Evolutionary conservation across 371 early-diverging fungal species (phyloP), one percentile per base, ranked within the genome.

Genomic region (Massospora cicadina): DNA sequence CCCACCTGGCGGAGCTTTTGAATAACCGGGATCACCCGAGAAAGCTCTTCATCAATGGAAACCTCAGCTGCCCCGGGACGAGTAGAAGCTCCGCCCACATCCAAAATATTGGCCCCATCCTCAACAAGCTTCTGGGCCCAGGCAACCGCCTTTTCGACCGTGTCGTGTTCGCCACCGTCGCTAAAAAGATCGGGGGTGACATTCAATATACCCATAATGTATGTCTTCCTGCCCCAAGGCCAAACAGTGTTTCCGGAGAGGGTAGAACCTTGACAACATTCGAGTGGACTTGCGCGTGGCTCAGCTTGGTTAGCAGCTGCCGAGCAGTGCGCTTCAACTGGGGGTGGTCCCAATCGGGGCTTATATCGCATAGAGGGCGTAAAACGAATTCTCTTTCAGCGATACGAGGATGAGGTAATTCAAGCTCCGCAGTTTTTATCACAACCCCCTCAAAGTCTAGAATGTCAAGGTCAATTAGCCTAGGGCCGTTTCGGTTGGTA

Each of bases 141-240:
- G 12, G 70, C 72, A 17, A 83, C 82, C 0, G 95, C 98, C 0
- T 72, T 65, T 21, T 85, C 87, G 0, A 82, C 63, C 17, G 80
- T 75, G 33, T 65, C 70, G 67, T 79, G 80, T 58, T 76, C 72
- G 33, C 95, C 96, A 63, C 96, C 98, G 67, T 96, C 98, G 55
- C 88, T 88, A 73, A 98, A 98, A 68, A 90, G 89, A 74, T 98
- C 98, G 0, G 96, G 98, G 0, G 98, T 97, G 21, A 89, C 86
- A 69, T 97, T 98, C 30, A 98, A 75, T 32, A 98, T 93, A 43
- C 96, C 98, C 98, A 98, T 98, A 64, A 94, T 74, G 61, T 77
- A 80, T 0, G 92, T 90, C 61, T 79, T 81, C 3, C 73, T 68
- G 30, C 74, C 73, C 87, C 87, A 87, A 43, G 66, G 65, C 85